These are phyloP conservation scores for Diaporthe australafricana DNA, from an alignment of 2,329 filamentous ascomycete genomes.

Conservation along the genomic window DNA sequence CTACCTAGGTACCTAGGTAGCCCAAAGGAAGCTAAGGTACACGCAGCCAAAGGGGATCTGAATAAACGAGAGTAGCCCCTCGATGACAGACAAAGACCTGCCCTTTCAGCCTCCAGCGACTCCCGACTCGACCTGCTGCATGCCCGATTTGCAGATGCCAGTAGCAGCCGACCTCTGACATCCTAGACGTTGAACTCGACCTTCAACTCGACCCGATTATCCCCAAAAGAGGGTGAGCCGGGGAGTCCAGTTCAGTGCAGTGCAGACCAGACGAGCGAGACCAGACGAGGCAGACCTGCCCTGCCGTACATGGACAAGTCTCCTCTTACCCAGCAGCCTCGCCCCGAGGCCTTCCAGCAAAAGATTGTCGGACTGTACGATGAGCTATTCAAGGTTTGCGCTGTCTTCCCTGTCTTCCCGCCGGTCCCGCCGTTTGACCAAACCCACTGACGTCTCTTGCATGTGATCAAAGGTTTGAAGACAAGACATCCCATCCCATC, in stretches of 20 bases:
- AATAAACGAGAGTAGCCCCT: neutral
- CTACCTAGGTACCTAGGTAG: neutral
- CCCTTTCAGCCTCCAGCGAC: neutral
- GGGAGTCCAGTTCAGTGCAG: neutral
- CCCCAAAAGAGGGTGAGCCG: neutral
- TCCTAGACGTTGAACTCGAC: neutral
- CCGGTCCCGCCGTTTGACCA: neutral
- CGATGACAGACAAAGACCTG: slow-evolving; percentile 18
- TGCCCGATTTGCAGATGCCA: neutral
- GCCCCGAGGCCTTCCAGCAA: slow-evolving; percentile 90
- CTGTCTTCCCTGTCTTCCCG: neutral
- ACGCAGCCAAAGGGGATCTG: slow-evolving; percentile 25
- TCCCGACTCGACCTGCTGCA: neutral
- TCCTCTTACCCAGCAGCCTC: slow-evolving; percentile 90
- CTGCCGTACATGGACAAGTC: slow-evolving; percentile 79
- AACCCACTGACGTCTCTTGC: slow-evolving; percentile 29
- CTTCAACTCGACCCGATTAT: neutral
- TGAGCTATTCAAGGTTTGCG: slow-evolving; percentile 78
- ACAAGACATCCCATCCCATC: slow-evolving; percentile 13
- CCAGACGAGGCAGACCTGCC: neutral
- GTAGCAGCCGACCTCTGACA: neutral
- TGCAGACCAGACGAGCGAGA: neutral
- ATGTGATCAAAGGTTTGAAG: slow-evolving; percentile 36
- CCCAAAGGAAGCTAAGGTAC: too few species aligned
- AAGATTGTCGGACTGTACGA: slow-evolving; percentile 95